Conservation (phyloP, 2,329 filamentous ascomycete genomes). For the Sclerotinia glacialis region DNA sequence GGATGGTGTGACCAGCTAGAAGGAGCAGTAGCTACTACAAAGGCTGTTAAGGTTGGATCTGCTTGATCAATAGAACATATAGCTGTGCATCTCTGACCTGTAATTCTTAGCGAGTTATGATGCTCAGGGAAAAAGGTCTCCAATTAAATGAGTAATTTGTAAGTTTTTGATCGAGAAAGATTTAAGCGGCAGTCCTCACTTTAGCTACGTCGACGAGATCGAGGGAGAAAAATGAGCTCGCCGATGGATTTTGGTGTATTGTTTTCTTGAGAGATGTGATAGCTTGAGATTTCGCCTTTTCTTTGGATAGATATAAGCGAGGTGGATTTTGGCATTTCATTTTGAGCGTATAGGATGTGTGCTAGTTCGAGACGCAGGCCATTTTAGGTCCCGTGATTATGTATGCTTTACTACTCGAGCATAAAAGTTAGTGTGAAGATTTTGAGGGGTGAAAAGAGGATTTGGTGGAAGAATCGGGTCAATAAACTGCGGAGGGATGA, state of each 20-base stretch:
- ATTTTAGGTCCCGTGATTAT: slow-evolving; percentile 40
- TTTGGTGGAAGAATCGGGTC: slow-evolving; percentile 21
- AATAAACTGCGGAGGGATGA: background rate
- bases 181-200: slow-evolving; percentile 40
- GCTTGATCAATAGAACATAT: too few species aligned
- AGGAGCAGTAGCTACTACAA: too few species aligned
- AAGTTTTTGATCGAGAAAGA: slow-evolving; percentile 38
- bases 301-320: slow-evolving; percentile 42
- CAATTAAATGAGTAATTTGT: too few species aligned
- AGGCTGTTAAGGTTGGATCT: too few species aligned
- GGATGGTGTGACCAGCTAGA: too few species aligned
- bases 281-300: slow-evolving; percentile 40
- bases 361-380: slow-evolving; percentile 42
- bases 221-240: slow-evolving; percentile 40
- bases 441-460: slow-evolving; percentile 37
- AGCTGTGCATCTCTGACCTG: too few species aligned
- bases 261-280: slow-evolving; percentile 41
- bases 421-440: slow-evolving; percentile 29
- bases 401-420: slow-evolving; percentile 34
- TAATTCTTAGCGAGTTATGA: too few species aligned
- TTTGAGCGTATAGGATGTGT: slow-evolving; percentile 41
- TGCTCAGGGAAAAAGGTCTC: too few species aligned
- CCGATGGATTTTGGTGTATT: slow-evolving; percentile 36
- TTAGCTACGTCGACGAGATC: slow-evolving; percentile 41
- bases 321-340: slow-evolving; percentile 45